Evolutionary conservation across 1,139 yeast species (phyloP).

Genomic region (Pichia sp.): DNA sequence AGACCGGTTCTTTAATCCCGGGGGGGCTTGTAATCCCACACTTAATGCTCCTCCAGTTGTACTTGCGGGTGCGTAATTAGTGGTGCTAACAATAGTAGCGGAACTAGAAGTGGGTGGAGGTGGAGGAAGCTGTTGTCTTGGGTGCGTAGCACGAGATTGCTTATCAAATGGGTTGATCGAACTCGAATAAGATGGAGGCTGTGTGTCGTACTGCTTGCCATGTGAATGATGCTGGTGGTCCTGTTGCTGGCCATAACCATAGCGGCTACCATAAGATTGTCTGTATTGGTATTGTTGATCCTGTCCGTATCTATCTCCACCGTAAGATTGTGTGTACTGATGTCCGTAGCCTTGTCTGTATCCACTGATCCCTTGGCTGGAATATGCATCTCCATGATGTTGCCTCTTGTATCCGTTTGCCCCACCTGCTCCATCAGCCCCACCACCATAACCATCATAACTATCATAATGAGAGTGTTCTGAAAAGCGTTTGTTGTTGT

Average conservation of each 20-base stretch:
- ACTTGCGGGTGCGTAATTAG: too few relatives aligned
- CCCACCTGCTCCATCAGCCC: background rate
- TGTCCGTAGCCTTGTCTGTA: background rate
- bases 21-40: background rate
- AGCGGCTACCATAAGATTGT: background rate
- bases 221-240: background rate
- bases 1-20: background rate
- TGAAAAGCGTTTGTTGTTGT: background rate
- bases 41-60: background rate
- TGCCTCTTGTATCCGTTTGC: background rate
- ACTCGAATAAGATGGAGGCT: background rate
- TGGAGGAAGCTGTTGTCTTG: background rate
- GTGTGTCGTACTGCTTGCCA: background rate
- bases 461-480: background rate
- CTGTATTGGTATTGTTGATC: background rate
- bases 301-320: background rate
- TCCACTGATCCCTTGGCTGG: background rate
- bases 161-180: background rate
- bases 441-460: background rate
- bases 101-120: slow-evolving; percentile 3
- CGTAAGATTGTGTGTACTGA: background rate
- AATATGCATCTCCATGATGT: background rate
- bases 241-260: background rate
- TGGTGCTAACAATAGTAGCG: too few relatives aligned
- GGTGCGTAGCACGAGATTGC: background rate